These are phyloP conservation scores for Lentinus brumalis DNA, from an alignment of 768 basidiomycete species.

Conservation along the genomic window DNA sequence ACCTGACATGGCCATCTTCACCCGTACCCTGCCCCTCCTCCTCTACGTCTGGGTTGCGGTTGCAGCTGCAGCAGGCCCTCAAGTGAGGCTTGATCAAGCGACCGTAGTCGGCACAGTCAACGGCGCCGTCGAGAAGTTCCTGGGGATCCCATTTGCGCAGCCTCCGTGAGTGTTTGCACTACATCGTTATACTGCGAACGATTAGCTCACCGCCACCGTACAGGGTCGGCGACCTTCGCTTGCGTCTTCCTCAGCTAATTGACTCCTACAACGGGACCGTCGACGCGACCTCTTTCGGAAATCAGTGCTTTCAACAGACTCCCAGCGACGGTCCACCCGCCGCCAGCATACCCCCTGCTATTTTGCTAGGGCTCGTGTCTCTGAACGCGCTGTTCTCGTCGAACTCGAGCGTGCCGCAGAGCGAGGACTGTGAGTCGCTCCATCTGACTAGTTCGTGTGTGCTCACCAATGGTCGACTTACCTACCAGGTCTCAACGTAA, in stretches of 20 bases:
- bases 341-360: background rate
- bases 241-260: constrained; percentile 15
- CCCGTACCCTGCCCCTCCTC: too few relatives aligned
- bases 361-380: too few relatives aligned
- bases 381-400: background rate
- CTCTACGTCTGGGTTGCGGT: too few relatives aligned
- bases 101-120: constrained; percentile 23
- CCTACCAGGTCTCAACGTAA: constrained; percentile 55
- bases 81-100: constrained; percentile 31
- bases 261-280: constrained; percentile 3
- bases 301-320: constrained; percentile 11
- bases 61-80: too few relatives aligned
- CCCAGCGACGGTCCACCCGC: background rate
- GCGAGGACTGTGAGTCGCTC: constrained; percentile 10
- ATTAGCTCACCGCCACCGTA: too few relatives aligned
- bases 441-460: background rate
- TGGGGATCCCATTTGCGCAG: constrained; percentile 32
- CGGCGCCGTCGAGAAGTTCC: constrained; percentile 18
- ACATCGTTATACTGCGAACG: background rate
- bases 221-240: constrained; percentile 15
- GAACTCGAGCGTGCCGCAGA: constrained; percentile 6
- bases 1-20: too few relatives aligned
- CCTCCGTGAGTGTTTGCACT: constrained; percentile 26
- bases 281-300: constrained; percentile 17
- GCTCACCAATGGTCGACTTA: too few relatives aligned